Evolutionary conservation across 2,329 filamentous ascomycete species (phyloP).

Genomic region (Fusarium pininemorale): DNA sequence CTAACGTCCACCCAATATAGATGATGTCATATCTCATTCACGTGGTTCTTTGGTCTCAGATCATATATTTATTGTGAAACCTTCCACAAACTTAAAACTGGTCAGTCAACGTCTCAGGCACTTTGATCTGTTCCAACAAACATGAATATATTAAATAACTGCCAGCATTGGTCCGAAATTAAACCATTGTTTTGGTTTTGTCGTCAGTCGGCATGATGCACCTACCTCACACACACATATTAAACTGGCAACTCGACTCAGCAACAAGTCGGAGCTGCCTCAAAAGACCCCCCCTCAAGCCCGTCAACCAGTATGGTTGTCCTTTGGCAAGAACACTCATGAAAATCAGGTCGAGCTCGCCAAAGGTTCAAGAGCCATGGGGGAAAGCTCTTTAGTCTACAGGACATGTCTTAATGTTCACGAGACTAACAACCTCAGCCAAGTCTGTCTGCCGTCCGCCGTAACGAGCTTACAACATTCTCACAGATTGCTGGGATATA

Average conservation of each 20-base stretch:
- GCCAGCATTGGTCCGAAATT: not conserved
- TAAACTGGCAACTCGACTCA: not conserved
- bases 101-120: not conserved
- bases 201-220: not conserved
- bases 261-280: no score
- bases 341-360: no score
- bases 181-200: not conserved
- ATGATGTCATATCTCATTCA: not conserved
- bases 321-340: not conserved
- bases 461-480: no score
- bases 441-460: not conserved
- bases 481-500: not conserved
- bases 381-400: not conserved
- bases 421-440: no score
- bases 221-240: not conserved
- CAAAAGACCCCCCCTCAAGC: not conserved
- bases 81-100: no score
- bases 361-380: not conserved
- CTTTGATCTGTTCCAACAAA: not conserved
- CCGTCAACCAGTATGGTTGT: no score
- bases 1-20: not conserved
- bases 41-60: not conserved
- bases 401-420: not conserved
- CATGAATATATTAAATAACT: not conserved
- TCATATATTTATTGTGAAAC: not conserved